Conservation (phyloP, 352 stramenopile genomes). For the Phytophthora sansomeana region DNA sequence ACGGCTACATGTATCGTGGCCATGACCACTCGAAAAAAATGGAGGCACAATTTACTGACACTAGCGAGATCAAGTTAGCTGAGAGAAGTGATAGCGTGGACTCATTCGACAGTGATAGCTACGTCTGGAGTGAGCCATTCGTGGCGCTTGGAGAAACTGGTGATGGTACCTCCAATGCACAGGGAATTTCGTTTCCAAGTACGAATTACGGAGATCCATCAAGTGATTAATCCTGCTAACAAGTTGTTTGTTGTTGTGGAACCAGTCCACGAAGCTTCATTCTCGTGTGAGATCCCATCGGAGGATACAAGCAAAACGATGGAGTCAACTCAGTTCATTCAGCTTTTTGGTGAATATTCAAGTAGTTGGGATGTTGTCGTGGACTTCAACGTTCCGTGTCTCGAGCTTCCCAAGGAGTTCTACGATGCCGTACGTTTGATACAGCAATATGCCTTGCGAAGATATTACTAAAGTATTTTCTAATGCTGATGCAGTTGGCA, state of each 20-base stretch:
- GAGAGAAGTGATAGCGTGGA: constrained; percentile 9
- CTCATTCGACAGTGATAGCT: constrained; percentile 16
- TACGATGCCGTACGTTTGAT: constrained; percentile 54
- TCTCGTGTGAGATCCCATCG: constrained; percentile 23
- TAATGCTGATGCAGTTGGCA: constrained; percentile 45
- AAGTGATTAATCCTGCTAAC: not conserved
- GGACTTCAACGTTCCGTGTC: constrained; percentile 68
- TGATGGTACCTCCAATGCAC: constrained; percentile 38
- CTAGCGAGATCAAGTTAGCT: constrained; percentile 13
- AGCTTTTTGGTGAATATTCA: constrained; percentile 62
- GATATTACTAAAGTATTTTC: too few species aligned
- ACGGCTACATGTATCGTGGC: constrained; percentile 37
- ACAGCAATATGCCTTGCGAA: too few species aligned
- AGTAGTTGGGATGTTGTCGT: constrained; percentile 66
- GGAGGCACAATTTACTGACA: not conserved
- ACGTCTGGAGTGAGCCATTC: constrained; percentile 63
- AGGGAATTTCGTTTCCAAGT: constrained; percentile 70
- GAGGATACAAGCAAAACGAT: not conserved
- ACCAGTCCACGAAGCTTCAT: constrained; percentile 55
- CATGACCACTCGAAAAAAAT: constrained; percentile 11
- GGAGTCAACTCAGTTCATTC: constrained; percentile 2
- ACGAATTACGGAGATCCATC: constrained; percentile 8
- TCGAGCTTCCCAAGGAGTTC: constrained; percentile 68
- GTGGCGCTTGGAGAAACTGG: constrained; percentile 40
- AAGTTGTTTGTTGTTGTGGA: not conserved